Evolutionary conservation across 768 basidiomycete genomes (phyloP), one percentile per base, ranked within the genome.

Genomic region (Amyloporia xantha): DNA sequence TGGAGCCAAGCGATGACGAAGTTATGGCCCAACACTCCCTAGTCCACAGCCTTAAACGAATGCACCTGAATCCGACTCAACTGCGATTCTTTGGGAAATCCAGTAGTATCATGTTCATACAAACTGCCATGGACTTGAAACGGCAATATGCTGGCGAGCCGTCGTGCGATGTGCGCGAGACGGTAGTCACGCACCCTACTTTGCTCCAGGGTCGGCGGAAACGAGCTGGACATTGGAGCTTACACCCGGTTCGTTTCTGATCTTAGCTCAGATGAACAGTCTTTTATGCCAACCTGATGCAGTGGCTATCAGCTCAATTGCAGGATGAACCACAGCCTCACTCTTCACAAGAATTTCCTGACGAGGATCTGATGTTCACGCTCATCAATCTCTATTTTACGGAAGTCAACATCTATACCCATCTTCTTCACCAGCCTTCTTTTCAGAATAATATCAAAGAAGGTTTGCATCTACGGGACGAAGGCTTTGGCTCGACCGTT

Each of bases 321-420:
- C 53, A 62, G 39, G 57, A 61, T 39, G 55, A 49, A n/a, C 49
- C 27, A 9, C 49, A 21, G 10, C 48, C 48, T 27, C 50, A 55
- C 51, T 41, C 64, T 45, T 54, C 61, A n/a, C 54, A 59, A 24
- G 48, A 50, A 10, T 71, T 69, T 47, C 71, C 71, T 0, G 56
- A 59, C 0, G 51, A 56, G 1, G 68, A 69, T 53, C 66, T 82
- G 5, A 61, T 71, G 13, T 41, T 51, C 2, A 49, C 43, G 2
- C 68, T 84, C 24, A 64, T 81, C 53, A 72, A 76, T 25, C 65
- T 73, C 15, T 80, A 70, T 58, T 82, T 82, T 55, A 45, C 52
- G 4, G 48, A 68, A 30, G 59, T 70, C 56, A 74, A 79, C 54
- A 30, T 59, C 20, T 60, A 66, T 45, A 59, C 70, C 13, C 78